Conservation (phyloP, 108 stramenopile genomes). For the Conticribra guillardii region DNA sequence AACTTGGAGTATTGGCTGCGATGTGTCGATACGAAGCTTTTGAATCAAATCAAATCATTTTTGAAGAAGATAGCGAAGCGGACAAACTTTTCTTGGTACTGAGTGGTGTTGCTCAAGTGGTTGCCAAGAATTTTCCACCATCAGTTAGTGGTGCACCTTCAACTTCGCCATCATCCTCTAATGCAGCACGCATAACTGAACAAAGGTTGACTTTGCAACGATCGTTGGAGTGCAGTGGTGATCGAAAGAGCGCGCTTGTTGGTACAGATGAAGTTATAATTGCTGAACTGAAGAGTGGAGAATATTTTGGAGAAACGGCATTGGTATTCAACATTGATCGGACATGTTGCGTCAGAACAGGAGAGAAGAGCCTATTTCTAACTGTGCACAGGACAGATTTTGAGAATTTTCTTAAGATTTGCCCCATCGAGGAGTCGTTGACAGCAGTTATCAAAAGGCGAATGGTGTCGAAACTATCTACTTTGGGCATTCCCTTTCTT, state of each 20-base stretch:
- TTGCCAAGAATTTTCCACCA: constrained; percentile 26
- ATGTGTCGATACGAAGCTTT: constrained; percentile 64
- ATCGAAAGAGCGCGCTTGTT: constrained; percentile 11
- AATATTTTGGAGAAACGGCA: constrained; percentile 71
- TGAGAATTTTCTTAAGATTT: constrained; percentile 52
- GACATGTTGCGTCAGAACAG: constrained; percentile 52
- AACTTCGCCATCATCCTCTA: background rate
- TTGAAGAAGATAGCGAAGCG: constrained; percentile 55
- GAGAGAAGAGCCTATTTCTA: constrained; percentile 53
- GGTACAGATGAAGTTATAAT: constrained; percentile 28
- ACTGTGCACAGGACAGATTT: constrained; percentile 54
- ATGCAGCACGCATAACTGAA: constrained; percentile 7
- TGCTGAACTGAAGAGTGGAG: constrained; percentile 52
- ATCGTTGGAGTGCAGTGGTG: constrained; percentile 44
- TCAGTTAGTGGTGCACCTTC: background rate
- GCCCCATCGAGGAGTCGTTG: constrained; percentile 47
- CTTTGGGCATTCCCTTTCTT: constrained; percentile 58
- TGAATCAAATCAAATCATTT: constrained; percentile 39
- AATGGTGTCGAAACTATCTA: constrained; percentile 54
- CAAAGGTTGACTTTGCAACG: constrained; percentile 38
- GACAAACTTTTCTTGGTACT: constrained; percentile 61
- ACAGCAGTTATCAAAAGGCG: constrained; percentile 48
- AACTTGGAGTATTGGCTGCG: constrained; percentile 52
- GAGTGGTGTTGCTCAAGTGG: constrained; percentile 46
- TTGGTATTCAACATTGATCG: constrained; percentile 63